Evolutionary conservation across 2,329 filamentous ascomycete genomes (phyloP), one percentile per base, ranked within the genome.

Genomic region (Didymella exigua): DNA sequence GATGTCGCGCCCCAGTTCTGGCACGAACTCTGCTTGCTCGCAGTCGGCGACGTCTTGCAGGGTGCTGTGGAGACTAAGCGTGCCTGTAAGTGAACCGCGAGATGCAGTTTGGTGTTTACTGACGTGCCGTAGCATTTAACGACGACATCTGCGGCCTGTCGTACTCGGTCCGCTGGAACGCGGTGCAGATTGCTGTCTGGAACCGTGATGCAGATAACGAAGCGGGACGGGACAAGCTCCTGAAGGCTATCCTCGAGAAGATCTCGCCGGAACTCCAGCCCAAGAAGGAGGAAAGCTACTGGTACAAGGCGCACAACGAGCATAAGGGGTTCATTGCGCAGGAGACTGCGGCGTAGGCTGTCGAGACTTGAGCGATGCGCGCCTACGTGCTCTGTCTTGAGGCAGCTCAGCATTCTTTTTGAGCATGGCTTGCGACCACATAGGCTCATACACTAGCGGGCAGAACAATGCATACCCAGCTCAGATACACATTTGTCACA

Each of bases 271-370:
- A 95, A 71, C 78, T 96, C 62, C 81, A 81, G 54, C 91, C 91
- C 33, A 89, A 89, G 78, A 76, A 80, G 30, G 64, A 68, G 52
- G 78, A 78, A 33, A 79, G 85, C 73, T 92, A 90, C 78, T 87
- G 85, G 75, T 97, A 96, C 80, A 95, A 95, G 81, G 90, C 88
- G 75, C 93, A 98, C 78, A 85, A 87, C 37, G 91, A 96, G 73
- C 92, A 97, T 76, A 86, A 88, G 52, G 90, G 90, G 13, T 96
- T 92, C 79, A 63, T 72, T 37, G 65, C 65, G 40, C 58, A 62
- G 53, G 54, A 66, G 58, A 46, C 41, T 1, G 41, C 30, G 24
- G 46, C 40, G 19, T 55, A 23, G 14, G 29, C 5, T 11, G 14
- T 27, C 5, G 2, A 34, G n/a, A 21, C n/a, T 23, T 23, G 34